phyloP scores from a whole-genome alignment of 2,329 filamentous ascomycete species.

The Penicillium verrucosum region DNA sequence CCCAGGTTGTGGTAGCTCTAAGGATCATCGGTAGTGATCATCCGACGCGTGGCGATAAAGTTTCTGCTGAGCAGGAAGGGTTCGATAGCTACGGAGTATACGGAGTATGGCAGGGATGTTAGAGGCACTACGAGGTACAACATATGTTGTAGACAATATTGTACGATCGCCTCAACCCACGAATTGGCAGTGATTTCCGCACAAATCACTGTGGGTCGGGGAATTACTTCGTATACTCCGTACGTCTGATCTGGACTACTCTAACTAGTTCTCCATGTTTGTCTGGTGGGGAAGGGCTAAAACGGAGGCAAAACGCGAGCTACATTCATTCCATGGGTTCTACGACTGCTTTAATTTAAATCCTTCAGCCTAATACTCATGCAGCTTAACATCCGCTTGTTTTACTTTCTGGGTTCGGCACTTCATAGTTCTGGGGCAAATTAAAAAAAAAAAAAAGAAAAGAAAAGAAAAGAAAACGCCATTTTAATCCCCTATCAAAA shows the following conservation, averaged over 20 bases:
- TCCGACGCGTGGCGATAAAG: conserved; percentile 10
- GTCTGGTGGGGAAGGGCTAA: neutral
- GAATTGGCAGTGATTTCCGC: neutral
- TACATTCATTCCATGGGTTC: neutral
- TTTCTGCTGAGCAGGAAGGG: neutral
- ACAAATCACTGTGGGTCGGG: neutral
- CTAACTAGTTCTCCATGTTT: neutral
- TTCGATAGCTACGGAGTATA: neutral
- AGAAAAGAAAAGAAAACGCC: neutral
- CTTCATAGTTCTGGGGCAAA: neutral
- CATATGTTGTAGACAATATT: neutral
- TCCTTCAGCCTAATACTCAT: neutral
- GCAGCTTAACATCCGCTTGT: neutral
- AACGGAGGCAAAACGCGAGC: neutral
- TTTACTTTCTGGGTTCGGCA: neutral
- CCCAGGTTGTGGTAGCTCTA: neutral
- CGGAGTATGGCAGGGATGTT: neutral
- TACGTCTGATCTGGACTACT: neutral
- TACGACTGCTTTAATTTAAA: neutral
- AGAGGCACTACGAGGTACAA: neutral
- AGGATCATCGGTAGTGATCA: conserved; percentile 5
- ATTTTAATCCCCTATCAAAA: neutral
- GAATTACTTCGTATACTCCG: neutral
- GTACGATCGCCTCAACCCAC: neutral
- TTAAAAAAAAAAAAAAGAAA: no score